Conservation (phyloP, 495 filamentous ascomycete genomes). For the Schizothecium vesticola region DNA sequence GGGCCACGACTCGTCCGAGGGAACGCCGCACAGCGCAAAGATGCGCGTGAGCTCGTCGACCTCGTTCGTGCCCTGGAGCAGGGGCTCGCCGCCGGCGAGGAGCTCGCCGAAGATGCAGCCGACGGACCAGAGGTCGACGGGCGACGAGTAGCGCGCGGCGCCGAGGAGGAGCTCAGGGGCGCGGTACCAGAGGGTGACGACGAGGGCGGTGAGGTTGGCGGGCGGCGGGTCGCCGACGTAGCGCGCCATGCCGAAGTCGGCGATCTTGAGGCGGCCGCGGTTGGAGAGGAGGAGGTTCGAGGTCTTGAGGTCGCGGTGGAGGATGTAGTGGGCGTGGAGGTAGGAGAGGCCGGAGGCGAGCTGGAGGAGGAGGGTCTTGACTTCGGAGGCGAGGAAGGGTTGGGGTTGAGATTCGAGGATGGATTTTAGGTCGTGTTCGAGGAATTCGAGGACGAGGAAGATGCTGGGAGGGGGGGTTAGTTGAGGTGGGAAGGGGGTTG, state of each 20-base stretch:
- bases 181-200: conserved; percentile 97
- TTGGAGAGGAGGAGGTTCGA: conserved; percentile 95
- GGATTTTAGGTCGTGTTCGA: conserved; percentile 96
- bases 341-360: conserved; percentile 76
- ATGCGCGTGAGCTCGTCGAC: conserved; percentile 74
- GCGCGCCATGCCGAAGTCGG: conserved; percentile 96
- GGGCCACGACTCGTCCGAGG: conserved; percentile 81
- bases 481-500: not conserved
- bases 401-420: conserved; percentile 87
- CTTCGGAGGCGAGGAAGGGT: conserved; percentile 87
- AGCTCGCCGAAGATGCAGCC: conserved; percentile 97
- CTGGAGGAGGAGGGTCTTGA: conserved; percentile 84
- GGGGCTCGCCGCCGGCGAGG: conserved; percentile 60
- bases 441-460: conserved; percentile 95
- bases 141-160: conserved; percentile 64
- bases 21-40: conserved; percentile 86
- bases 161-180: conserved; percentile 87
- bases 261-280: conserved; percentile 89
- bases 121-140: conserved; percentile 92
- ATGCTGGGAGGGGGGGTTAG: conserved; percentile 48
- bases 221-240: conserved; percentile 73
- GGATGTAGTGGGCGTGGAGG: conserved; percentile 85
- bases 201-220: conserved; percentile 81
- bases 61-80: conserved; percentile 90
- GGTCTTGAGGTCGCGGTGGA: conserved; percentile 95